Base-by-base conservation (phyloP, 2,329 filamentous ascomycete genomes). In the Nemania sp. region DNA sequence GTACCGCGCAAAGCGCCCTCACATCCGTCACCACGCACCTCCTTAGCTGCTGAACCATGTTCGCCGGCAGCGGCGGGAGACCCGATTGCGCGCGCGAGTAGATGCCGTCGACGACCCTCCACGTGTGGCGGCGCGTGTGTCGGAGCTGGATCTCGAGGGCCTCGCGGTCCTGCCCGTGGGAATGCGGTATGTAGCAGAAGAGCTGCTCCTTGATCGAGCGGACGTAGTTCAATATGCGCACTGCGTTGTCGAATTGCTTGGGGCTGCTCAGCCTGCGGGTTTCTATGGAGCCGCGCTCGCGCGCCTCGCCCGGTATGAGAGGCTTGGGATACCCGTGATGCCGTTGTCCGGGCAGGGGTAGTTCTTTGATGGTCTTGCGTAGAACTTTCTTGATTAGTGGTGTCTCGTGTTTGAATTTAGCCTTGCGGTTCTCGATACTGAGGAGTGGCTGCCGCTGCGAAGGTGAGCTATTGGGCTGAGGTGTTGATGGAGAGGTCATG, bases 1-100 rank as follows among this genome's bases (percentile, higher is more conserved):
- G 59, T 8, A 35, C 45, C 8, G 59, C 49, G 27, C 51, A 62
- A 29, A 62, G 59, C 22, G 47, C 45, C 49, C 27, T 10, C 47
- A 62, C 45, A 47, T 62, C 38, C 1, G 29, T 43, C 4, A 55
- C 43, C 5, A 62, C 32, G 32, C 47, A 45, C 3, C 24, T 15
- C 10, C 38, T 47, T n/a, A 62, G 26, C 38, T 45, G 49, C 2
- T 8, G 59, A 32, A 62, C 18, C 8, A 53, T 32, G 22, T 62
- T 29, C 18, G 54, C 49, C 27, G 11, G 32, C 7, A 62, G n/a
- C 59, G 22, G 47, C 45, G 47, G 1, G 15, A 26, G 20, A 2
- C 1, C 10, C 1, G 18, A 26, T 53, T 20, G 5, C 32, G n/a
- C 8, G 18, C 18, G 20, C 15, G 15, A 4, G 26, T 26, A 27